These are phyloP conservation scores for Globisporangium middletonii DNA, from an alignment of 352 stramenopile species.

Conservation along the genomic window DNA sequence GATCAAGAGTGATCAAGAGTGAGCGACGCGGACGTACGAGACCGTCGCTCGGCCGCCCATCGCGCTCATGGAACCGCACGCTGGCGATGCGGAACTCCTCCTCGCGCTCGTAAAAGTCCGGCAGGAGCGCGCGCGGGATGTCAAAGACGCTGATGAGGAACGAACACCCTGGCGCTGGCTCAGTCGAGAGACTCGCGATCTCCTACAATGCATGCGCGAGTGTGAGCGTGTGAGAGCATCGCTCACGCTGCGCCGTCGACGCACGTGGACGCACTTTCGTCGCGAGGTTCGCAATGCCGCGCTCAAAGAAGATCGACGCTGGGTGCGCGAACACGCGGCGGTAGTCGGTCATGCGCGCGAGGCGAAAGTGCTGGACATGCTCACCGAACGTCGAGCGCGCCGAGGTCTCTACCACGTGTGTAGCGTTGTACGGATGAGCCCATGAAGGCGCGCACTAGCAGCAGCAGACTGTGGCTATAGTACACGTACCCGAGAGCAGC, in stretches of 20 bases:
- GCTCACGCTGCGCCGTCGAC: neutral
- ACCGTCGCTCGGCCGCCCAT: constrained; percentile 24
- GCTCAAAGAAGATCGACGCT: constrained; percentile 92
- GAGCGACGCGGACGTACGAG: constrained; percentile 9
- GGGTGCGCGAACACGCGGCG: constrained; percentile 89
- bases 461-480: neutral
- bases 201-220: constrained; percentile 35
- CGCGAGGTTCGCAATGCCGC: constrained; percentile 81
- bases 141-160: constrained; percentile 77
- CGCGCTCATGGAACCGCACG: constrained; percentile 69
- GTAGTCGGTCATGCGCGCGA: constrained; percentile 79
- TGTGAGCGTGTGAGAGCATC: neutral
- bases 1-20: too few relatives aligned
- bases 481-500: constrained; percentile 67
- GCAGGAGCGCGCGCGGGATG: constrained; percentile 43
- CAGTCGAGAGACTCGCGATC: constrained; percentile 84
- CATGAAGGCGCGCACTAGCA: neutral
- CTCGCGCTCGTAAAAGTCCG: constrained; percentile 77
- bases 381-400: constrained; percentile 86
- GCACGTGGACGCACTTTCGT: constrained; percentile 49
- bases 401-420: constrained; percentile 58
- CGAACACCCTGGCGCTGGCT: constrained; percentile 40
- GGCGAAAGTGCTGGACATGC: constrained; percentile 81
- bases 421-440: neutral
- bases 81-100: constrained; percentile 86